phyloP scores from a whole-genome alignment of 177 flowering plant species.

The Vitis hybrid region DNA sequence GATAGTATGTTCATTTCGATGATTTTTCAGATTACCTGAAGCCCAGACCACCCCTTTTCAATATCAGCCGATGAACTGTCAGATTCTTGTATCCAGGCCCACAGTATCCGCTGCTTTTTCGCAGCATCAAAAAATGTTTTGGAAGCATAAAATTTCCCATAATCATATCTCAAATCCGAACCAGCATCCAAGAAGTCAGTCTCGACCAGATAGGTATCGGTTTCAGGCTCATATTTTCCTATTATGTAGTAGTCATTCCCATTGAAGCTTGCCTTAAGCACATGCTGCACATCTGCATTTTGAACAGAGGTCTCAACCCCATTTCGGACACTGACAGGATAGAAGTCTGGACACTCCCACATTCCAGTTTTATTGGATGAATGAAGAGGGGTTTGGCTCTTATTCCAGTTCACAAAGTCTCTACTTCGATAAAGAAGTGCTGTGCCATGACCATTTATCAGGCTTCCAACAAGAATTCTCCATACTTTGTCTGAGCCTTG shows the following conservation, averaged over 20 bases:
- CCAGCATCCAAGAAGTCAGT: background rate
- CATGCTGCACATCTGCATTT: slow-evolving; percentile 18
- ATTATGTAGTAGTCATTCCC: slow-evolving; percentile 24
- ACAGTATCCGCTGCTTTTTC: slow-evolving; percentile 25
- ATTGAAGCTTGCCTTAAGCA: slow-evolving; percentile 32
- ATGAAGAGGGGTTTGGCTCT: slow-evolving; percentile 22
- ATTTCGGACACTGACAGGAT: slow-evolving; percentile 16
- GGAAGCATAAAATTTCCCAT: slow-evolving; percentile 45
- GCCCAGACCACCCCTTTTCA: slow-evolving; percentile 36
- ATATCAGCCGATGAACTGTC: slow-evolving; percentile 9
- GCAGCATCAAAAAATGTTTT: slow-evolving; percentile 31
- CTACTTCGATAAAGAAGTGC: slow-evolving; percentile 28
- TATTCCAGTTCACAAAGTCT: slow-evolving; percentile 34
- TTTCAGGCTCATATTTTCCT: slow-evolving; percentile 15
- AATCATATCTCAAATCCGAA: slow-evolving; percentile 26
- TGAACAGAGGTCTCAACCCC: slow-evolving; percentile 25
- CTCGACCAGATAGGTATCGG: slow-evolving; percentile 18
- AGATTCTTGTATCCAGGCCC: slow-evolving; percentile 41
- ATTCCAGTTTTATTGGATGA: slow-evolving; percentile 25
- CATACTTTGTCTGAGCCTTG: slow-evolving; percentile 30
- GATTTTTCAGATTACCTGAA: slow-evolving; percentile 18
- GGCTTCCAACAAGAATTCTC: slow-evolving; percentile 38
- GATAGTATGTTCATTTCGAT: too few relatives aligned
- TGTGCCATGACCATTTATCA: slow-evolving; percentile 14
- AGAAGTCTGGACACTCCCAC: slow-evolving; percentile 50